These are phyloP conservation scores for Hydrangea macrophylla DNA, from an alignment of 148 eudicot species.

Conservation along the genomic window DNA sequence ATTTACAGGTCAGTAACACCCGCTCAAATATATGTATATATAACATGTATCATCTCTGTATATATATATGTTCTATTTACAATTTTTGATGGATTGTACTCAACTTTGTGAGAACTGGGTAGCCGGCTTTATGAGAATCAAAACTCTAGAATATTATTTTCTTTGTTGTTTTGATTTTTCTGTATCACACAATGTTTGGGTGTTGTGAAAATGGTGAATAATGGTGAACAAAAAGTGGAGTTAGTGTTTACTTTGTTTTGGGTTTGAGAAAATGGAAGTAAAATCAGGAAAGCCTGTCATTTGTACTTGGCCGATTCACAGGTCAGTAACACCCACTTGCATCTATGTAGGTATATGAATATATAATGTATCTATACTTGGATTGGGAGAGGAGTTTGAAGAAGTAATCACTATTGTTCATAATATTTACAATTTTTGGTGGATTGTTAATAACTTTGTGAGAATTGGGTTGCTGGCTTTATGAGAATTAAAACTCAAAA, in stretches of 20 bases:
- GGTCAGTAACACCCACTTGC: constrained; percentile 27
- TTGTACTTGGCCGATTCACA: constrained; percentile 66
- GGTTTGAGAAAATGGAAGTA: background rate
- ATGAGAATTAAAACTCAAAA: background rate
- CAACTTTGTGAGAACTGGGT: background rate
- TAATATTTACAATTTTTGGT: background rate
- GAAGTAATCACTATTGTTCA: no score
- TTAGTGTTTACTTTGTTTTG: background rate
- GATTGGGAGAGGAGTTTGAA: no score
- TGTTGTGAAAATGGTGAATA: background rate
- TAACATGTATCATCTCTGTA: no score
- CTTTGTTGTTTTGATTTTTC: background rate
- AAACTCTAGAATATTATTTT: background rate
- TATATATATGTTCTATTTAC: background rate
- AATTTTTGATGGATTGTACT: background rate
- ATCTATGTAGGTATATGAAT: background rate
- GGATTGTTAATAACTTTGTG: background rate
- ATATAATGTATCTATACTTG: background rate
- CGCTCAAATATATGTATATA: background rate
- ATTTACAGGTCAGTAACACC: constrained; percentile 48
- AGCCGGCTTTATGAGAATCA: background rate
- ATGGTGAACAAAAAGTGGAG: background rate
- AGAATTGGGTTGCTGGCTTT: background rate
- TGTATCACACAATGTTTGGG: background rate
- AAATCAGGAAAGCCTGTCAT: background rate